A percentile compares a stretch with the other conserved stretches of the same genome.
phyloP scores from a whole-genome alignment of 2,329 filamentous ascomycete genomes.

The Ascochyta lentis region DNA sequence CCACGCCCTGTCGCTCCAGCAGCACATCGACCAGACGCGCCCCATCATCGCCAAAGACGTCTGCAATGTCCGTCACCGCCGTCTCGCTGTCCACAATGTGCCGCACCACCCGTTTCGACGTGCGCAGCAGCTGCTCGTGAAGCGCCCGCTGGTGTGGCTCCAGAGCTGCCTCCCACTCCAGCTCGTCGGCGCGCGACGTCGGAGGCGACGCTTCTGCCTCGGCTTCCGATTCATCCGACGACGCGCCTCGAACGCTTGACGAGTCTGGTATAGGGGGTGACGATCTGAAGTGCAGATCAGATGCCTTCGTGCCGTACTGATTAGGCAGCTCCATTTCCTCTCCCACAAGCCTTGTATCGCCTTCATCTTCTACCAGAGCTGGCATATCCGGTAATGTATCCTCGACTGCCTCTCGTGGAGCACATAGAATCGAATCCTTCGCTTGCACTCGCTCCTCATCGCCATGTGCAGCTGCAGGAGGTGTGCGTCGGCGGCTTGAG shows the following conservation, averaged over 20 bases:
- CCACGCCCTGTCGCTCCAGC: constrained; percentile 48
- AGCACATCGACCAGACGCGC: constrained; percentile 53
- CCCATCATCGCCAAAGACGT: constrained; percentile 54
- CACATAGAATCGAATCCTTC: constrained; percentile 4
- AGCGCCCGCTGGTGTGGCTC: constrained; percentile 50
- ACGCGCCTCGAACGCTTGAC: constrained; percentile 38
- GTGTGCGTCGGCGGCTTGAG: neutral
- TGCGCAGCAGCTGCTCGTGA: constrained; percentile 48
- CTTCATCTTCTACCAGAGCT: neutral
- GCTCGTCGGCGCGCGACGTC: constrained; percentile 38
- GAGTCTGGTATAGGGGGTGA: constrained; percentile 31
- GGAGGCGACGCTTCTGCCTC: constrained; percentile 25
- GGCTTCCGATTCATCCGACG: constrained; percentile 30
- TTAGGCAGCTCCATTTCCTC: constrained; percentile 1
- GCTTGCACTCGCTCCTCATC: neutral
- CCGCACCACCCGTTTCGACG: constrained; percentile 52
- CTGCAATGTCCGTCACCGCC: constrained; percentile 52
- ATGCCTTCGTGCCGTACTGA: neutral
- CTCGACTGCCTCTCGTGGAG: constrained; percentile 17
- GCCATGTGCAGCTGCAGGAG: neutral
- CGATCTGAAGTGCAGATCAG: constrained; percentile 26
- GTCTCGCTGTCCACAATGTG: constrained; percentile 57
- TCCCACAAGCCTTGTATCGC: constrained; percentile 15
- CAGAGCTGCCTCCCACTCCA: constrained; percentile 50
- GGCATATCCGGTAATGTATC: constrained; percentile 4